Percentiles rank a stretch among this genome's conserved stretches.
These are phyloP conservation scores for Lablab purpureus DNA, from an alignment of 306 rosid genomes.

Conservation along the genomic window DNA sequence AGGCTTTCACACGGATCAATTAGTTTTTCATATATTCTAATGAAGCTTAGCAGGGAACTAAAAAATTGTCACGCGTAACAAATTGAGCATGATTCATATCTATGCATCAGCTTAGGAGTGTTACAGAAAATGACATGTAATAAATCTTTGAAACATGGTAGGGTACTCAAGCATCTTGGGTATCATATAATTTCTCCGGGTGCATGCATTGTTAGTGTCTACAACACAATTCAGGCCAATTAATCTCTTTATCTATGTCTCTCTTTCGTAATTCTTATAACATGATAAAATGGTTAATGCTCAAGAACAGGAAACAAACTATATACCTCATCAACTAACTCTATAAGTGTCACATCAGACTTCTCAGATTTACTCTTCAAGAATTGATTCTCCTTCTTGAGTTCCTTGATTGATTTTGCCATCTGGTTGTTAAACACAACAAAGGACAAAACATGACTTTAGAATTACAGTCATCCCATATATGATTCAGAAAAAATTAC, in stretches of 20 bases:
- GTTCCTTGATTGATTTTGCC: conserved; percentile 95
- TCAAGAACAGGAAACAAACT: conserved; percentile 5
- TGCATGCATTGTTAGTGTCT: neutral
- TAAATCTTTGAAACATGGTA: neutral
- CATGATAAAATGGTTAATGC: conserved; percentile 26
- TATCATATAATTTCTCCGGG: neutral
- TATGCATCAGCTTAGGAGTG: neutral
- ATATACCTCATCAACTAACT: conserved; percentile 87
- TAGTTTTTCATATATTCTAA: neutral
- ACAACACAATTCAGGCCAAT: conserved; percentile 4
- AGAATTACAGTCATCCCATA: conserved; percentile 33
- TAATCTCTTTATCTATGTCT: conserved; percentile 3
- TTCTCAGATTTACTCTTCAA: conserved; percentile 91
- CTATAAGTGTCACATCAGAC: conserved; percentile 84
- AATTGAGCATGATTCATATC: neutral
- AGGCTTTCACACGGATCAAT: neutral
- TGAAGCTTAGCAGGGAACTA: neutral
- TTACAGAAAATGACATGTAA: neutral
- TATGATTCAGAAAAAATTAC: conserved; percentile 40
- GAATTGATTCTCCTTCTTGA: conserved; percentile 89
- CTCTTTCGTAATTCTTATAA: neutral
- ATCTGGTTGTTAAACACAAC: conserved; percentile 62
- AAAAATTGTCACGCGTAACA: neutral
- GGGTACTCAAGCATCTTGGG: neutral
- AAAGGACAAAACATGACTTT: conserved; percentile 38